Evolutionary conservation across 1,284 basidiomycete genomes (phyloP).

Genomic region (Earliella scabrosa): DNA sequence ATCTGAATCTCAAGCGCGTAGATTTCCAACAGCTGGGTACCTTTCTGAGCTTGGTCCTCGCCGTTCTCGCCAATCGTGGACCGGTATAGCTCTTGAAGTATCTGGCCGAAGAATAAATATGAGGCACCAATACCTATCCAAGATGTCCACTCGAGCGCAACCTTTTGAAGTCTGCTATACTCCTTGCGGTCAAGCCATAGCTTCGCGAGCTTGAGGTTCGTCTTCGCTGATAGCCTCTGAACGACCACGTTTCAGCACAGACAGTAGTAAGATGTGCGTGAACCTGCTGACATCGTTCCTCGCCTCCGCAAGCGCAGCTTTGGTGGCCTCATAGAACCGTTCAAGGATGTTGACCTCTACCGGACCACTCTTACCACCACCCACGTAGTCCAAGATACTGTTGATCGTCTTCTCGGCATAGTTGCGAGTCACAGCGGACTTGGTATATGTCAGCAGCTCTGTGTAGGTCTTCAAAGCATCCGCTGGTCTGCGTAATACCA

Average conservation of each 20-base stretch:
- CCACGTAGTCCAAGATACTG: conserved; percentile 97
- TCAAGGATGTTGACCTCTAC: conserved; percentile 91
- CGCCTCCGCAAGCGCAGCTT: conserved; percentile 87
- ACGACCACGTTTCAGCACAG: neutral
- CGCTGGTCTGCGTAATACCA: conserved; percentile 75
- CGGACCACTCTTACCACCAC: conserved; percentile 83
- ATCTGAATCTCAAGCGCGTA: conserved; percentile 99
- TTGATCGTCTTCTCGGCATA: conserved; percentile 99
- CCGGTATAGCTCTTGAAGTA: conserved; percentile 73
- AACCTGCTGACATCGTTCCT: conserved; percentile 86
- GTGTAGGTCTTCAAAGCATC: conserved; percentile 90
- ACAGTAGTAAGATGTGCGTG: neutral
- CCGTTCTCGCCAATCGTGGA: conserved; percentile 69
- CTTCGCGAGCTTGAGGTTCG: conserved; percentile 96
- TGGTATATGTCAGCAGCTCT: conserved; percentile 89
- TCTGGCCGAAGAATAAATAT: conserved; percentile 41
- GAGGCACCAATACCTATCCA: neutral
- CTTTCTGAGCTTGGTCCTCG: conserved; percentile 87
- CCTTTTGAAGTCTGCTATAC: conserved; percentile 83
- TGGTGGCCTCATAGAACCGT: conserved; percentile 94
- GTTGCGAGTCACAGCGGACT: conserved; percentile 89
- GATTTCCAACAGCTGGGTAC: conserved; percentile 95
- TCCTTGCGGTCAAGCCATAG: conserved; percentile 97
- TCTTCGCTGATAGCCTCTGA: conserved; percentile 92
- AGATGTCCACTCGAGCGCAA: neutral